phyloP scores from a whole-genome alignment of 306 rosid species.

The Sicyos baderoa region DNA sequence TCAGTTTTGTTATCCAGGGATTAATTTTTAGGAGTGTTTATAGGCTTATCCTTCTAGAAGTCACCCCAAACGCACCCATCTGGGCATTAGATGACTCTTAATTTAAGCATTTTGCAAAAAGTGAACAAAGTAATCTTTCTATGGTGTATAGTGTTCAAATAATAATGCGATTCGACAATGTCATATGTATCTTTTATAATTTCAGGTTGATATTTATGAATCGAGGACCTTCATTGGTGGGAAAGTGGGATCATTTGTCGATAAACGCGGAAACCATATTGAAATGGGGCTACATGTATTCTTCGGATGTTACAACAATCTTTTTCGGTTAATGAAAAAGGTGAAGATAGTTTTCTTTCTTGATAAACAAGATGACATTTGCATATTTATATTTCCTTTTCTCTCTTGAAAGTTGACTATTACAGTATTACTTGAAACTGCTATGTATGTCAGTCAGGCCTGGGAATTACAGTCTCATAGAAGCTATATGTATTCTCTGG shows the following conservation, averaged over 20 bases:
- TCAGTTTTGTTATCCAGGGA: neutral
- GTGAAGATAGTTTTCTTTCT: slow-evolving; percentile 26
- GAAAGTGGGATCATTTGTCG: slow-evolving; percentile 95
- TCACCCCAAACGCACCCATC: too few relatives aligned
- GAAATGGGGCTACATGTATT: slow-evolving; percentile 99
- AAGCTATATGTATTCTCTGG: neutral
- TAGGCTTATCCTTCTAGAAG: too few relatives aligned
- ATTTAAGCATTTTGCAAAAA: too few relatives aligned
- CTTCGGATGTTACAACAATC: slow-evolving; percentile 91
- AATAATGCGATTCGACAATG: slow-evolving; percentile 1
- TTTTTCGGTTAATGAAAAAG: slow-evolving; percentile 93
- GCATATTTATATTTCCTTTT: neutral
- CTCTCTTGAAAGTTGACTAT: neutral
- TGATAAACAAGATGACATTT: neutral
- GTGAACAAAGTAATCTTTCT: neutral
- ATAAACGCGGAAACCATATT: slow-evolving; percentile 79
- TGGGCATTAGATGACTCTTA: too few relatives aligned
- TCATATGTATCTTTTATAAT: slow-evolving; percentile 14
- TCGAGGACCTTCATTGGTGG: slow-evolving; percentile 85
- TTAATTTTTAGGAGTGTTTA: too few relatives aligned
- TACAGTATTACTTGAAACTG: neutral
- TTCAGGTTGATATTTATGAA: slow-evolving; percentile 91
- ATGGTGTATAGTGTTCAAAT: slow-evolving; percentile 5
- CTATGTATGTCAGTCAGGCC: neutral
- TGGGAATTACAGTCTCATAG: neutral